A percentile compares a stretch with the other conserved stretches of the same genome.
These are phyloP conservation scores for Bruguiera sexangula DNA, from an alignment of 345 rosid species.

Conservation along the genomic window DNA sequence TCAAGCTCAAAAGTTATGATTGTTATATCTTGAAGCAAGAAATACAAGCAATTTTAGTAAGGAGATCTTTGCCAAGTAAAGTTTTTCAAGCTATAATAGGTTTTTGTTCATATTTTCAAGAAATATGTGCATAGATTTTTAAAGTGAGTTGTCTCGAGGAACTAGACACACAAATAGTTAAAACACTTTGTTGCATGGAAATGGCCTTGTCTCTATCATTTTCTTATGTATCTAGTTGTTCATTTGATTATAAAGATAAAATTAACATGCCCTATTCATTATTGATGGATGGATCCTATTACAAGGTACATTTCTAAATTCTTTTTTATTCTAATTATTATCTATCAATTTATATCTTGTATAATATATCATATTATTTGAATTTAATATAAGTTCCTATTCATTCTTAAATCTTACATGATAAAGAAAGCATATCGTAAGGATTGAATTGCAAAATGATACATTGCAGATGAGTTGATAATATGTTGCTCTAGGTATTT, in stretches of 20 bases:
- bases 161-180: not conserved
- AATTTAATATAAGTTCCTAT: not conserved
- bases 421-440: not conserved
- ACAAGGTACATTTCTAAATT: not conserved
- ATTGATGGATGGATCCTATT: conserved; percentile 4
- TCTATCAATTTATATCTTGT: too few relatives aligned
- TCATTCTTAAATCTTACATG: not conserved
- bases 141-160: not conserved
- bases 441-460: conserved; percentile 1
- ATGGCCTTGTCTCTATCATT: conserved; percentile 12
- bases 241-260: conserved; percentile 7
- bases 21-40: not conserved
- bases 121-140: not conserved
- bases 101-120: not conserved
- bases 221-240: conserved; percentile 16
- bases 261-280: not conserved
- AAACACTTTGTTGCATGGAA: conserved; percentile 11
- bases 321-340: too few relatives aligned
- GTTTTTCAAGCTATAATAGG: too few relatives aligned
- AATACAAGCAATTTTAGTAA: too few relatives aligned
- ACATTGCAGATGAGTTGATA: conserved; percentile 7
- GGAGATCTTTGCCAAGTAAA: too few relatives aligned
- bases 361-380: too few relatives aligned
- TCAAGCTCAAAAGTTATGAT: conserved; percentile 4
- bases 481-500: conserved; percentile 10